A percentile compares a stretch with the other conserved stretches of the same genome.
phyloP scores from a whole-genome alignment of 148 eudicot species.

The Cornus suecica region DNA sequence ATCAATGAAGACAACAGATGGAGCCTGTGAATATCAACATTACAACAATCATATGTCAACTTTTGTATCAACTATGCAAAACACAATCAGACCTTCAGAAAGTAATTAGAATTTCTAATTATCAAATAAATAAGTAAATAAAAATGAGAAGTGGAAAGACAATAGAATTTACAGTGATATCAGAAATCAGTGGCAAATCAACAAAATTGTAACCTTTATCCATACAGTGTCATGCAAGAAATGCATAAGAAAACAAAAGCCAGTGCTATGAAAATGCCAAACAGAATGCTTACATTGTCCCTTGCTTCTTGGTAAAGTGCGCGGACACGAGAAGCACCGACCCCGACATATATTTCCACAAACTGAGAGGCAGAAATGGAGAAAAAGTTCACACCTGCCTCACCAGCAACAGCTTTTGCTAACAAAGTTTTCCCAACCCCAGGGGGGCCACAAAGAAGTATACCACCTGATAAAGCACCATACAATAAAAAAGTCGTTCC shows the following conservation, averaged over 20 bases:
- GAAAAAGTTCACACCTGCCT: slow-evolving; percentile 95
- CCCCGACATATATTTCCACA: slow-evolving; percentile 97
- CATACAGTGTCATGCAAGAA: not conserved
- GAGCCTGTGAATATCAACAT: slow-evolving; percentile 53
- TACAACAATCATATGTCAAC: slow-evolving; percentile 10
- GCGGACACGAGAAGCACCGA: slow-evolving; percentile 96
- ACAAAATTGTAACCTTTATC: not conserved
- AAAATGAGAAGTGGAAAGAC: not conserved
- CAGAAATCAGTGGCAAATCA: not conserved
- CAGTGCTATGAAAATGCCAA: not conserved
- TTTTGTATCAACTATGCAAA: not conserved
- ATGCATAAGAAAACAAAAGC: not conserved
- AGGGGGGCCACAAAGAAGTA: slow-evolving; percentile 97
- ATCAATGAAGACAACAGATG: slow-evolving; percentile 95
- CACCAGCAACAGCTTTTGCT: slow-evolving; percentile 99
- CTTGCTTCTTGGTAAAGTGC: slow-evolving; percentile 94
- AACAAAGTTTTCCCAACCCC: slow-evolving; percentile 96
- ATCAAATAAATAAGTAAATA: not conserved
- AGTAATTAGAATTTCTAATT: not conserved
- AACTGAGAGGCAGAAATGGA: slow-evolving; percentile 97
- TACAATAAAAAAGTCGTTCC: not conserved
- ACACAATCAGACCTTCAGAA: not conserved
- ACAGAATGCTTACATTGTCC: slow-evolving; percentile 57
- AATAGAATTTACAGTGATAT: not conserved
- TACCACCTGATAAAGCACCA: slow-evolving; percentile 60